Percentiles rank a stretch among this genome's conserved stretches.
phyloP scores from a whole-genome alignment of 257 asterid species.

The Nicotiana knightiana region DNA sequence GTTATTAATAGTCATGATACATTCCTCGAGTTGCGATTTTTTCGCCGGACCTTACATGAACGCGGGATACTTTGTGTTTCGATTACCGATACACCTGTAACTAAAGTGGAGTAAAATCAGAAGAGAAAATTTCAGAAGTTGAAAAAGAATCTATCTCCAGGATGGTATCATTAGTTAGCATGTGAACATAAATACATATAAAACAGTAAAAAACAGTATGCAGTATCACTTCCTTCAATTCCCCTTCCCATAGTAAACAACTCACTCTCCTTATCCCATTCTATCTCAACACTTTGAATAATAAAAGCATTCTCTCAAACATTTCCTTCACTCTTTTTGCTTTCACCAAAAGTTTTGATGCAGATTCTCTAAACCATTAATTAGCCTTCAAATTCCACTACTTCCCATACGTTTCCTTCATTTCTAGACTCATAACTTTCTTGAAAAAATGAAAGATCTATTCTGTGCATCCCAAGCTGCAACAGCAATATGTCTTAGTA shows the following conservation, averaged over 20 bases:
- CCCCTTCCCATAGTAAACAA: background rate
- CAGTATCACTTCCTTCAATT: background rate
- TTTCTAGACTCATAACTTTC: background rate
- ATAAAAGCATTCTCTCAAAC: background rate
- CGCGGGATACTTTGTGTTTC: too few species aligned
- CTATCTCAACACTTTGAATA: background rate
- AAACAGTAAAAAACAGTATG: background rate
- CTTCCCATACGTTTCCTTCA: background rate
- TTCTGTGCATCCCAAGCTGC: slow-evolving; percentile 63
- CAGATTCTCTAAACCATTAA: slow-evolving; percentile 30
- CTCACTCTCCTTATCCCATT: background rate
- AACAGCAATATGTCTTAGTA: slow-evolving; percentile 44
- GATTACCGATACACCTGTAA: background rate
- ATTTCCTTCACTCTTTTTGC: background rate
- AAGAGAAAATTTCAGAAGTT: background rate
- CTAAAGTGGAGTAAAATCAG: background rate
- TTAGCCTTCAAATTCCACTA: background rate
- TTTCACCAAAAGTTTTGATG: slow-evolving; percentile 1
- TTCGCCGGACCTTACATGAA: too few species aligned
- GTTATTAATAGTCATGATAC: too few species aligned
- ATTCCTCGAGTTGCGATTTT: too few species aligned
- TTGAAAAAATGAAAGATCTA: slow-evolving; percentile 58
- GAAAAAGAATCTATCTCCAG: slow-evolving; percentile 1
- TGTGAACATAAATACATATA: slow-evolving; percentile 1
- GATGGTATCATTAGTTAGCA: slow-evolving; percentile 7